Evolutionary conservation across 2,329 filamentous ascomycete species (phyloP).

Genomic region (Fusarium staphyleae): DNA sequence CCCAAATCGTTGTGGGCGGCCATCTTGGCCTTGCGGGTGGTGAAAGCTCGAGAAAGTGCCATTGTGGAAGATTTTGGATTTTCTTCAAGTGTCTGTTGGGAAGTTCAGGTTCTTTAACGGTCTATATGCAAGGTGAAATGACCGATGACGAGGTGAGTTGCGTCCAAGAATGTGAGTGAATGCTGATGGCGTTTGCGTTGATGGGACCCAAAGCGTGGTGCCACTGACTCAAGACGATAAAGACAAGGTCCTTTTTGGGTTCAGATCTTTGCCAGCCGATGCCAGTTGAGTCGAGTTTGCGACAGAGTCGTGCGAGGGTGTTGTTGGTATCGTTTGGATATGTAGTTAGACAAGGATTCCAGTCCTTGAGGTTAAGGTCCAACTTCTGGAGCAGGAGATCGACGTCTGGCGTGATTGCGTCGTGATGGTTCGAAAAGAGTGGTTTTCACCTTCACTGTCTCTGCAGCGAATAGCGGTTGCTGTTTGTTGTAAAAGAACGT

Average conservation of each 20-base stretch:
- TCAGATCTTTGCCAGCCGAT: constrained; percentile 17
- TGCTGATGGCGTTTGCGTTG: constrained; percentile 5
- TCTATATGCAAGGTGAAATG: constrained; percentile 13
- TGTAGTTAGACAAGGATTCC: constrained; percentile 40
- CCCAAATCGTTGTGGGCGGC: constrained; percentile 52
- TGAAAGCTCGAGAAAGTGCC: constrained; percentile 74
- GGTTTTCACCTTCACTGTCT: constrained; percentile 17
- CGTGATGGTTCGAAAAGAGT: constrained; percentile 28
- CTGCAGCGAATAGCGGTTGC: constrained; percentile 25
- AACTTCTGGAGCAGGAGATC: constrained; percentile 27
- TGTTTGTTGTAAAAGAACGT: constrained; percentile 36
- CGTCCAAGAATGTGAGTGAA: background rate
- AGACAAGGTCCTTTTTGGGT: constrained; percentile 17
- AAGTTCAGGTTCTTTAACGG: constrained; percentile 3
- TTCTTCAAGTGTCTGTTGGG: constrained; percentile 10
- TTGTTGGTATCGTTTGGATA: constrained; percentile 18
- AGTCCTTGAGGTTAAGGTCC: constrained; percentile 37
- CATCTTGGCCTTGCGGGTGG: constrained; percentile 69
- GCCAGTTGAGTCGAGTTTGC: constrained; percentile 24
- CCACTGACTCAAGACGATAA: constrained; percentile 29
- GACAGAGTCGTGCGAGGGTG: constrained; percentile 22
- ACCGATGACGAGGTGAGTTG: constrained; percentile 3
- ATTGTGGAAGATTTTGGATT: constrained; percentile 43
- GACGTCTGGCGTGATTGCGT: constrained; percentile 25
- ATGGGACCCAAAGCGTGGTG: constrained; percentile 20